phyloP scores from a whole-genome alignment of 148 eudicot genomes.

The Rhododendron ferrugineum region DNA sequence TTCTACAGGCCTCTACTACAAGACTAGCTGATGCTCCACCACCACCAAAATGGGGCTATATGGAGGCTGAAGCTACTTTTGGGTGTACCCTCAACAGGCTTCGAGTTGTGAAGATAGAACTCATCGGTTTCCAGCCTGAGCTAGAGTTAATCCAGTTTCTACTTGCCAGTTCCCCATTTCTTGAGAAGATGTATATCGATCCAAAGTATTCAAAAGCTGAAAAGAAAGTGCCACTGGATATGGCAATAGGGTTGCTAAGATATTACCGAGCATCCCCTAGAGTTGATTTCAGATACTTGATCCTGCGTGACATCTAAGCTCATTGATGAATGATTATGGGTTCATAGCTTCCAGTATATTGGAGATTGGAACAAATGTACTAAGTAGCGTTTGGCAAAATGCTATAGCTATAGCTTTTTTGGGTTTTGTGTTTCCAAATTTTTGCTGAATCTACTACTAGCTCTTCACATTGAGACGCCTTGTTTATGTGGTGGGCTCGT shows the following conservation, averaged over 20 bases:
- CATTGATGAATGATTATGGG: not conserved
- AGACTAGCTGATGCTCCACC: not conserved
- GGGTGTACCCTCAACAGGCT: not conserved
- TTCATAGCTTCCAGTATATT: not conserved
- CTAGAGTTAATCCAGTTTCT: not conserved
- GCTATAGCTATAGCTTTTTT: not conserved
- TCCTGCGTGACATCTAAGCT: no score
- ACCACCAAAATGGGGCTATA: not conserved
- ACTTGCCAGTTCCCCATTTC: not conserved
- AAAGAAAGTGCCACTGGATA: not conserved
- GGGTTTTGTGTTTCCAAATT: no score
- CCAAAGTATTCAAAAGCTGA: not conserved
- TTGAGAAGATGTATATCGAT: not conserved
- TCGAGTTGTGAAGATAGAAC: not conserved
- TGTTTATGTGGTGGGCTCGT: no score
- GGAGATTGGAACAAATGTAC: not conserved
- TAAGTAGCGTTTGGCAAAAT: not conserved
- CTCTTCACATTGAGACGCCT: no score
- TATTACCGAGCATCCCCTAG: not conserved
- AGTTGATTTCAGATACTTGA: not conserved
- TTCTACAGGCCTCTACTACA: no score
- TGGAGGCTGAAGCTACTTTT: not conserved
- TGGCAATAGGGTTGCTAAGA: not conserved
- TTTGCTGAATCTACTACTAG: no score
- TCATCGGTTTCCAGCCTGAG: not conserved